These are phyloP conservation scores for Hypomyces perniciosus DNA, from an alignment of 2,329 filamentous ascomycete genomes.

Conservation along the genomic window DNA sequence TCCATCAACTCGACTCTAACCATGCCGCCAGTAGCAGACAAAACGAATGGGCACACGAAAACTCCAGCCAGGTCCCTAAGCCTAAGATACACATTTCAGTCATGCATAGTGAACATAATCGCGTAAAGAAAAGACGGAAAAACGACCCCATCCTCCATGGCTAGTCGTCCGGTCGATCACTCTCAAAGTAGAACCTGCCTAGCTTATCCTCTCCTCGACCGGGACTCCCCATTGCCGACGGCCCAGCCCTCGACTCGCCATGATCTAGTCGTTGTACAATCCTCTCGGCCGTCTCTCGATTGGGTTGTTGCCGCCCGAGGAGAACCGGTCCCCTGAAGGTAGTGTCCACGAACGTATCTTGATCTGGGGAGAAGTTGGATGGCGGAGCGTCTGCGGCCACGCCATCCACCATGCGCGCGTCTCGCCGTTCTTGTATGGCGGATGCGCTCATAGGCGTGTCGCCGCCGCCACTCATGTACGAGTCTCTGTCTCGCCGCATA, in stretches of 20 bases:
- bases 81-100: too few relatives aligned
- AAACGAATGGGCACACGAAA: too few relatives aligned
- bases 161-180: constrained; percentile 26
- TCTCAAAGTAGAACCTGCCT: constrained; percentile 57
- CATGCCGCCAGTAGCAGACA: too few relatives aligned
- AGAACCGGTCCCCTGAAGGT: constrained; percentile 54
- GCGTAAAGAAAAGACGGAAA: too few relatives aligned
- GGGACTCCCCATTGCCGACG: constrained; percentile 37
- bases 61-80: too few relatives aligned
- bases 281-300: constrained; percentile 55
- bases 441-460: constrained; percentile 42
- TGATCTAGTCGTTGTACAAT: constrained; percentile 54
- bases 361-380: constrained; percentile 42
- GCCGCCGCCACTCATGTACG: constrained; percentile 23
- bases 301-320: constrained; percentile 23
- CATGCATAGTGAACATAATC: too few relatives aligned
- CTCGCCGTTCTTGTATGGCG: constrained; percentile 46
- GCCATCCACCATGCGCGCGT: constrained; percentile 62
- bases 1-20: too few relatives aligned
- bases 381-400: constrained; percentile 51
- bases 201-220: constrained; percentile 40
- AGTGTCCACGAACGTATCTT: constrained; percentile 57
- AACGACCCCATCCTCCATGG: neutral
- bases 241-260: constrained; percentile 37
- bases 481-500: constrained; percentile 31